Evolutionary conservation across 2,329 filamentous ascomycete species (phyloP).

Genomic region (Aspergillus novoparasiticus): DNA sequence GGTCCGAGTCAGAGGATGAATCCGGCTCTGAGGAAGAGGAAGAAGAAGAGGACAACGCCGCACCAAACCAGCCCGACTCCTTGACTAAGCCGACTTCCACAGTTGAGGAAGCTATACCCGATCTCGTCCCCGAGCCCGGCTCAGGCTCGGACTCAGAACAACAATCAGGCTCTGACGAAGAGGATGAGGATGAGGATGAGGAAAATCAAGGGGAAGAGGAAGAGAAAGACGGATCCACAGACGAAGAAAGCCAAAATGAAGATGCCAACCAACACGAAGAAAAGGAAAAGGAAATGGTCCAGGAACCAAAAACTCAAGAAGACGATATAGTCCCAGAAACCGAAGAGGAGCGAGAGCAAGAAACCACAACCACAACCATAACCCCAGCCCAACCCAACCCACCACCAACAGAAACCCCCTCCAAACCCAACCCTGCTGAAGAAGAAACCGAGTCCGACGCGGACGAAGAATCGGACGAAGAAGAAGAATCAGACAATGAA

Average conservation of each 20-base stretch:
- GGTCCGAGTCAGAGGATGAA: slow-evolving; percentile 10
- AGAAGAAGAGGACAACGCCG: background rate
- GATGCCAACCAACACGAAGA: background rate
- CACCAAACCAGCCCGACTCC: background rate
- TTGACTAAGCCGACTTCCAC: background rate
- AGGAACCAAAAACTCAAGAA: background rate
- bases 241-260: background rate
- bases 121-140: background rate
- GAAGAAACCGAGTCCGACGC: background rate
- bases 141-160: background rate
- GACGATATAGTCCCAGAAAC: background rate
- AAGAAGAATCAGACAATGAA: background rate
- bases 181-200: background rate
- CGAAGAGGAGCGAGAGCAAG: no score
- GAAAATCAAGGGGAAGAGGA: background rate
- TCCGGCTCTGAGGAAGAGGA: background rate
- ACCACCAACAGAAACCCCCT: background rate
- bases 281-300: background rate
- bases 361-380: background rate
- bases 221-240: background rate
- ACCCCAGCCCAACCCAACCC: background rate
- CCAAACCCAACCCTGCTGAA: background rate
- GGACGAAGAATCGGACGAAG: background rate
- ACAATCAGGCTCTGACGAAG: background rate
- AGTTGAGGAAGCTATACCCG: background rate